A percentile compares a stretch with the other conserved stretches of the same genome.
phyloP scores from a whole-genome alignment of 306 rosid genomes.

The Bauhinia variegata region DNA sequence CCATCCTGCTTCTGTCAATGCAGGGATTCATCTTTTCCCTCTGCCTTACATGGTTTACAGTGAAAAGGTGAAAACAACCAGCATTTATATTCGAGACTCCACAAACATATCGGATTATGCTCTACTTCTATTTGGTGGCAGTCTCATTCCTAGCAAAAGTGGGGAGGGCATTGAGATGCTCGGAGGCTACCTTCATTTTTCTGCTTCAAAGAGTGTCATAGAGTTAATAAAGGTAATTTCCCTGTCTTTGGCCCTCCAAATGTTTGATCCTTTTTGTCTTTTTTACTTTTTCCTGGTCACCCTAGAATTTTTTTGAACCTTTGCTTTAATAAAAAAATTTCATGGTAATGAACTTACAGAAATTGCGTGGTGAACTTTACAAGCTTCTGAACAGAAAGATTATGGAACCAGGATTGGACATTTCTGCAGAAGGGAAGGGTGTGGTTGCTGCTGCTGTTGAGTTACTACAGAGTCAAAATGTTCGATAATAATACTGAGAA shows the following conservation, averaged over 20 bases:
- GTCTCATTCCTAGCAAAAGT: slow-evolving; percentile 63
- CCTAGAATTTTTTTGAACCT: no score
- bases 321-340: slow-evolving; percentile 26
- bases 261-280: background rate
- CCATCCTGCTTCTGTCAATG: slow-evolving; percentile 96
- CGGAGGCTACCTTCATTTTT: slow-evolving; percentile 96
- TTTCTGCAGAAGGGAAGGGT: slow-evolving; percentile 73
- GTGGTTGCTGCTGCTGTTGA: slow-evolving; percentile 88
- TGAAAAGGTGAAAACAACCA: slow-evolving; percentile 89
- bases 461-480: slow-evolving; percentile 67
- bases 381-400: slow-evolving; percentile 84
- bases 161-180: slow-evolving; percentile 98
- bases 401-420: slow-evolving; percentile 76
- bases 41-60: slow-evolving; percentile 94
- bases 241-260: slow-evolving; percentile 21
- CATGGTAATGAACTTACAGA: slow-evolving; percentile 60
- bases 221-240: slow-evolving; percentile 77
- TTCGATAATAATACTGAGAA: no score
- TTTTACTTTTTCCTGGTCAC: no score
- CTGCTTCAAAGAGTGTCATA: slow-evolving; percentile 81
- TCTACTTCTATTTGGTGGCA: slow-evolving; percentile 86
- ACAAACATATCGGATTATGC: slow-evolving; percentile 95
- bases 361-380: slow-evolving; percentile 83
- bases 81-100: slow-evolving; percentile 80
- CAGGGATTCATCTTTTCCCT: slow-evolving; percentile 89